These are phyloP conservation scores for Huntiella bhutanensis DNA, from an alignment of 2,329 filamentous ascomycete species.

Conservation along the genomic window DNA sequence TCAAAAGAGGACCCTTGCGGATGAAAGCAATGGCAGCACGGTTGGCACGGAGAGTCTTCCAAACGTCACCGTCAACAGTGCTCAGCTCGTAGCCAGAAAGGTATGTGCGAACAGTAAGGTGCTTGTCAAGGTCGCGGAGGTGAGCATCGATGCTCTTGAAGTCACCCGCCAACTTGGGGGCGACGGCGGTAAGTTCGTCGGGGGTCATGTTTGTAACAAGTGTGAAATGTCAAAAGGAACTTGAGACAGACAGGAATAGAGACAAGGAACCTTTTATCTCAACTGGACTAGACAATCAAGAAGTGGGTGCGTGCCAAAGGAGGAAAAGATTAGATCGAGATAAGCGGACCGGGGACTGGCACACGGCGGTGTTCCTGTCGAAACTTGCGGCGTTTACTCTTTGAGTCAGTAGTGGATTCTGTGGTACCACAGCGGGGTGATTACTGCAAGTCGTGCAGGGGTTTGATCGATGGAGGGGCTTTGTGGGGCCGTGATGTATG, in stretches of 20 bases:
- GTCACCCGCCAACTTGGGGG: slow-evolving; percentile 38
- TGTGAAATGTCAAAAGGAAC: background rate
- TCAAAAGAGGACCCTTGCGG: slow-evolving; percentile 57
- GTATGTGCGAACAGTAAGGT: slow-evolving; percentile 73
- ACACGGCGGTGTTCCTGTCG: background rate
- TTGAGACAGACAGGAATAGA: background rate
- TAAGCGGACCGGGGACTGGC: background rate
- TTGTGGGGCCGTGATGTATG: background rate
- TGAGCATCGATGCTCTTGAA: slow-evolving; percentile 67
- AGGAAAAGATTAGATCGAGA: slow-evolving; percentile 1
- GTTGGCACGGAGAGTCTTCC: slow-evolving; percentile 67
- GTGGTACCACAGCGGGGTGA: slow-evolving; percentile 7
- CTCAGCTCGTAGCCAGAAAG: slow-evolving; percentile 63
- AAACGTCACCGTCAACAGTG: slow-evolving; percentile 62
- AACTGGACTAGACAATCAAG: background rate
- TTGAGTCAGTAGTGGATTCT: slow-evolving; percentile 10
- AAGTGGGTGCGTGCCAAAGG: background rate
- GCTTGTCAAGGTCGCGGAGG: slow-evolving; percentile 62
- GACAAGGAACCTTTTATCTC: background rate
- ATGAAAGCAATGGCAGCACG: slow-evolving; percentile 66
- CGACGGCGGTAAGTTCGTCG: slow-evolving; percentile 34
- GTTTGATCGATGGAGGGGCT: background rate
- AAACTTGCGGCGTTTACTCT: background rate
- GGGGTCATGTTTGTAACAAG: slow-evolving; percentile 29
- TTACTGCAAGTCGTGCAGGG: slow-evolving; percentile 1